Base-by-base conservation (phyloP, 805 yeast genomes). In the Cyberlindnera japonica region DNA sequence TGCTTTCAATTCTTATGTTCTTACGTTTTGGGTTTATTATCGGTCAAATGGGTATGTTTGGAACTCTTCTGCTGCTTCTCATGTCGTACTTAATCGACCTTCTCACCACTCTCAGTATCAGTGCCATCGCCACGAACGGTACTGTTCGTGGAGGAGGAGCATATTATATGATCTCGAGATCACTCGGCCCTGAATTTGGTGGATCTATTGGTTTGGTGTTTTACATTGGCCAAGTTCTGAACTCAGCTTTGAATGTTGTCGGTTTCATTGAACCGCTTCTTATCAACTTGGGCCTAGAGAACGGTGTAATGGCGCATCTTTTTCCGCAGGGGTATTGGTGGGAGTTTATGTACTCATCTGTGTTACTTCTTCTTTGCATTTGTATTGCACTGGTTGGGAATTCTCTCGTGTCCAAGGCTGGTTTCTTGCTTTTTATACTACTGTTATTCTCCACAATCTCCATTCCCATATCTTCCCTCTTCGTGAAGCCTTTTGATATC, bases 131-230 rank as follows among this genome's bases (percentile, higher is more conserved):
- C 2, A 93, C 99, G 2, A 93, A 93, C 58, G 99, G 99, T 17
- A 88, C 95, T 0, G 98, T 93, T 3, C 77, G 89, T 51, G 98
- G 98, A 12, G 99, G 99, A 13, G 99, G 99, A 35, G 97, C 98
- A 0, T 93, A 93, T 59, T 93, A 89, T 55, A 93, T 93, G 97
- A 88, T 93, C 44, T 84, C 95, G 24, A 72, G 99, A 50, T 83
- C 95, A 24, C 67, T 93, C 45, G 99, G 99, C 0, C 96, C 97
- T 4, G 99, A 93, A 59, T 93, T 93, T 63, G 99, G 99, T 20
- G 99, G 99, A 4, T 84, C 96, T 4, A 91, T 93, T 48, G 99
- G 99, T 1, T 71, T 93, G 21, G 91, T 93, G 18, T 93, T 93
- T 61, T 95, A 83, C 57, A 71, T 93, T 38, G 99, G 99, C 1